phyloP scores from a whole-genome alignment of 768 basidiomycete genomes.

The Pleurotus tuber-regium region DNA sequence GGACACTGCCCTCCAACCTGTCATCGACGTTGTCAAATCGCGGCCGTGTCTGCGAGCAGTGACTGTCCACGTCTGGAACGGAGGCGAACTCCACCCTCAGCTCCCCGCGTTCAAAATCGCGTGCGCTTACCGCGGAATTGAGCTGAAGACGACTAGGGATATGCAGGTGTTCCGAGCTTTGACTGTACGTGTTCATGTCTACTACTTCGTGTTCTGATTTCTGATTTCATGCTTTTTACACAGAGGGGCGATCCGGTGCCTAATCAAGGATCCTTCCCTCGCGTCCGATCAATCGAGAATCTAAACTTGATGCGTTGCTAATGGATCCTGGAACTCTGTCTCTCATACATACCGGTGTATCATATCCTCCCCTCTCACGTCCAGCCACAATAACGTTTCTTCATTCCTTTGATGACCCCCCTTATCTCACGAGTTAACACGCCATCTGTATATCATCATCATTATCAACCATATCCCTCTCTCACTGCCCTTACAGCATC shows the following conservation, averaged over 20 bases:
- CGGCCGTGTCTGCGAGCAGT: conserved; percentile 43
- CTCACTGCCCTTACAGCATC: conserved; percentile 3
- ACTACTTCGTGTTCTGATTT: conserved; percentile 13
- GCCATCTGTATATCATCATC: conserved; percentile 11
- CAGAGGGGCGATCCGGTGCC: conserved; percentile 22
- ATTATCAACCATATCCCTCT: neutral
- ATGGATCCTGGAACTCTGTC: too few relatives aligned
- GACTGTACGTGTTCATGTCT: conserved; percentile 36
- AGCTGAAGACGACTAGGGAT: conserved; percentile 48
- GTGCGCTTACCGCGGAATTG: conserved; percentile 62
- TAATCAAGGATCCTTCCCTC: conserved; percentile 14
- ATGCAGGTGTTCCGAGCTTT: conserved; percentile 51
- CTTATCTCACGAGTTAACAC: conserved; percentile 3
- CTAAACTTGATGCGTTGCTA: conserved; percentile 13
- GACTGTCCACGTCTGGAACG: conserved; percentile 53
- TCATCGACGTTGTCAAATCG: conserved; percentile 53
- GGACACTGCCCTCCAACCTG: conserved; percentile 50
- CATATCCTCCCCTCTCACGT: conserved; percentile 1
- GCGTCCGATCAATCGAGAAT: conserved; percentile 16
- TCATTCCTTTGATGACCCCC: conserved; percentile 9
- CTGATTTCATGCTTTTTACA: conserved; percentile 11
- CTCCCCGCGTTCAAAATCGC: conserved; percentile 57
- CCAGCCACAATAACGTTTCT: neutral
- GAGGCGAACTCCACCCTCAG: conserved; percentile 47
- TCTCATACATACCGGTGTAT: neutral